Evolutionary conservation across 139 green algal species (phyloP).

Genomic region (Asterochloris erici): DNA sequence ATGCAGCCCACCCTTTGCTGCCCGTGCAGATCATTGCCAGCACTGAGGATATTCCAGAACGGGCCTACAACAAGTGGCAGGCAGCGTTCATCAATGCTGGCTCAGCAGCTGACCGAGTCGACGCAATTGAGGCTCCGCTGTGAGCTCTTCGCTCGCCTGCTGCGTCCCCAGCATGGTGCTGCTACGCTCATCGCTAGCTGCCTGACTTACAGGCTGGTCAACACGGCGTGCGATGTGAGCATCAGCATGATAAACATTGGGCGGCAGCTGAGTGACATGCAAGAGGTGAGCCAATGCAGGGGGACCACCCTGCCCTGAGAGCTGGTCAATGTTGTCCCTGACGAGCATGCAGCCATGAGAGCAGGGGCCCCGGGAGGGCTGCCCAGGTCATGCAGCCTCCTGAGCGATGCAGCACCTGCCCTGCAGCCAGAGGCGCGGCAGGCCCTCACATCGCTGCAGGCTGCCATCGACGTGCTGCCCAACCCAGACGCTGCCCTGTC

Average conservation of each 20-base stretch:
- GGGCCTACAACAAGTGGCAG: neutral
- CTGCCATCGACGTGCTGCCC: neutral
- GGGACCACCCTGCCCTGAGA: neutral
- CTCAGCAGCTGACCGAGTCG: neutral
- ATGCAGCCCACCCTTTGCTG: neutral
- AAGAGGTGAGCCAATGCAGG: neutral
- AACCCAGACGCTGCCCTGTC: neutral
- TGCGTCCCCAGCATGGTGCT: neutral
- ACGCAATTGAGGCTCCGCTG: neutral
- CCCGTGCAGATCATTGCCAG: constrained; percentile 1
- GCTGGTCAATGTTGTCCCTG: neutral
- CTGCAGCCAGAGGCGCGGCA: neutral
- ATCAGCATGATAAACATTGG: neutral
- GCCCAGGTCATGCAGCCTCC: neutral
- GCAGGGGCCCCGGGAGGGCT: too few relatives aligned
- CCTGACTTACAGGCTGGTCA: neutral
- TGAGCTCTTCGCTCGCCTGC: neutral
- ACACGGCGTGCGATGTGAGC: neutral
- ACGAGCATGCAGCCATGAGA: too few relatives aligned
- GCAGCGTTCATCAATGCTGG: neutral
- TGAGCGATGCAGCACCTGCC: neutral
- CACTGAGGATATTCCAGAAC: constrained; percentile 5
- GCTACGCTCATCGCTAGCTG: neutral
- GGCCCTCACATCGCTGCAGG: neutral
- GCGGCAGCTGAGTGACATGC: neutral